phyloP scores from a whole-genome alignment of 2,329 filamentous ascomycete genomes.

The Neurospora crassa region DNA sequence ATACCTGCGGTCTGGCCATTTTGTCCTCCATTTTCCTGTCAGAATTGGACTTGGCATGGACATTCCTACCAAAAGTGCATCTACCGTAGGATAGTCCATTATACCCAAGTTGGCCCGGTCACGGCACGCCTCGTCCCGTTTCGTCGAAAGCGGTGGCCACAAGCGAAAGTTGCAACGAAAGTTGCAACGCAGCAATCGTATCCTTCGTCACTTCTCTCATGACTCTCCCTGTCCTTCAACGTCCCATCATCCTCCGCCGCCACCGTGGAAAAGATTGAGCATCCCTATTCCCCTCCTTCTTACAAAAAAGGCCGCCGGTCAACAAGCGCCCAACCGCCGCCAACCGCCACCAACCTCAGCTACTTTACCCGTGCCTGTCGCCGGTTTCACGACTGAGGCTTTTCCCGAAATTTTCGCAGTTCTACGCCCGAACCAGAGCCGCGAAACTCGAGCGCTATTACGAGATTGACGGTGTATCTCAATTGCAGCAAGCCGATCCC shows the following conservation, averaged over 20 bases:
- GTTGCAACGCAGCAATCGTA: background rate
- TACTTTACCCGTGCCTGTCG: background rate
- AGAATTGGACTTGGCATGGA: background rate
- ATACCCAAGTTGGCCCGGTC: background rate
- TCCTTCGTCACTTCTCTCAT: background rate
- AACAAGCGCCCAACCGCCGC: background rate
- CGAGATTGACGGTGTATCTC: background rate
- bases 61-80: background rate
- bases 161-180: background rate
- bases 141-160: background rate
- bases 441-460: background rate
- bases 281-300: background rate
- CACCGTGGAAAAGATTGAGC: background rate
- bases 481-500: background rate
- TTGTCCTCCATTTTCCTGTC: background rate
- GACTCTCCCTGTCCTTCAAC: background rate
- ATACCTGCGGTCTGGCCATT: background rate
- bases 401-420: background rate
- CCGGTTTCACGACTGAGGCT: background rate
- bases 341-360: background rate
- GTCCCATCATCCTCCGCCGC: background rate
- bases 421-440: background rate
- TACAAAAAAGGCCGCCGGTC: background rate
- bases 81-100: background rate
- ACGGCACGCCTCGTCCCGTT: background rate